phyloP scores from a whole-genome alignment of 768 basidiomycete genomes.

The Hirschioporus abietinus region DNA sequence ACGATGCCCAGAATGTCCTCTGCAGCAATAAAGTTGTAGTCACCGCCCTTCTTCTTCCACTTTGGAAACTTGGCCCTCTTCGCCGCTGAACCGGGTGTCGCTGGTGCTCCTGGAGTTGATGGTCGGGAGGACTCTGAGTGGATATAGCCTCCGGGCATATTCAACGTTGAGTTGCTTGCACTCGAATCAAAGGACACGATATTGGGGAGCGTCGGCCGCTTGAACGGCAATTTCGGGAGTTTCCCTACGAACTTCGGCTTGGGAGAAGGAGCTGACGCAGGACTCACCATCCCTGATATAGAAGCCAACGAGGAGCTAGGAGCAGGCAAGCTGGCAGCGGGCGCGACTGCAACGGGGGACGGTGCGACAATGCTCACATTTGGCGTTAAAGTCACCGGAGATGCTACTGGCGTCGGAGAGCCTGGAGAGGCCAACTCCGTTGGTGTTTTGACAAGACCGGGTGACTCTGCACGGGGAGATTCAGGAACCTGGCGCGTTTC shows the following conservation, averaged over 20 bases:
- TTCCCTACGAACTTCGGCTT: conserved; percentile 21
- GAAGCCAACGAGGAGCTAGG: background rate
- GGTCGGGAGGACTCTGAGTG: background rate
- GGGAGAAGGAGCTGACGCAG: conserved; percentile 20
- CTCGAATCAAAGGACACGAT: background rate
- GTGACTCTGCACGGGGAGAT: background rate
- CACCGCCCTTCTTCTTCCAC: conserved; percentile 34
- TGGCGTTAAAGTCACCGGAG: background rate
- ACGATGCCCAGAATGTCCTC: conserved; percentile 93
- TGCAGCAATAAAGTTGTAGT: conserved; percentile 57
- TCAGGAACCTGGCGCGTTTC: conserved; percentile 7
- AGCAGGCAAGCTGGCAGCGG: background rate
- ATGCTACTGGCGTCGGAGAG: background rate
- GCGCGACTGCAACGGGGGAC: background rate
- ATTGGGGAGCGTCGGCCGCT: conserved; percentile 9
- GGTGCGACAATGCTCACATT: background rate
- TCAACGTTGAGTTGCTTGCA: background rate
- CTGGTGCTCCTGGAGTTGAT: conserved; percentile 5
- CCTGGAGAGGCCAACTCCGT: background rate
- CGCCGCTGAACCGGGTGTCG: conserved; percentile 11
- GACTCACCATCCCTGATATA: conserved; percentile 3
- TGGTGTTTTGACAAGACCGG: background rate
- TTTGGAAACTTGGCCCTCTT: conserved; percentile 35
- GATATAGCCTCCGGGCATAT: conserved; percentile 10
- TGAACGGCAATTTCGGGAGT: conserved; percentile 15